These are phyloP conservation scores for Lachnellula willkommii DNA, from an alignment of 2,329 filamentous ascomycete species.

Conservation along the genomic window DNA sequence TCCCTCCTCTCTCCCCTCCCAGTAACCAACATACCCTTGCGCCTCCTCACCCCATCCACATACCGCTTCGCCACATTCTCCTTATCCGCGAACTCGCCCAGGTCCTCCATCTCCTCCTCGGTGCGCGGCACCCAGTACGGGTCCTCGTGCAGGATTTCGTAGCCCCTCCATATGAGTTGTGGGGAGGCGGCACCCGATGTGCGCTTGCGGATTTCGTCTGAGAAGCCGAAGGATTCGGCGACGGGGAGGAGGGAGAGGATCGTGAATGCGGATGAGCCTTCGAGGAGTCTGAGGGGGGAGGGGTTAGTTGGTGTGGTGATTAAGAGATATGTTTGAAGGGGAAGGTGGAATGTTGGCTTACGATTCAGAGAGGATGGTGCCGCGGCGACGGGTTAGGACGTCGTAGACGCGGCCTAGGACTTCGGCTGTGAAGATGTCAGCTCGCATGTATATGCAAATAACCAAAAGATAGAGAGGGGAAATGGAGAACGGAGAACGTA, in stretches of 20 bases:
- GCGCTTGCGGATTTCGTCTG: slow-evolving; percentile 91
- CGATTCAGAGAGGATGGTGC: slow-evolving; percentile 80
- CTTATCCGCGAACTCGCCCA: slow-evolving; percentile 86
- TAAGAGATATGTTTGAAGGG: too few species aligned
- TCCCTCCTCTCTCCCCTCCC: slow-evolving; percentile 70
- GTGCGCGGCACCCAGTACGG: slow-evolving; percentile 97
- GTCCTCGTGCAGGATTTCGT: slow-evolving; percentile 89
- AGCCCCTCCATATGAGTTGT: slow-evolving; percentile 89
- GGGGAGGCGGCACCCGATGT: slow-evolving; percentile 87
- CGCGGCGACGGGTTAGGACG: slow-evolving; percentile 90
- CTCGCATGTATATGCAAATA: background rate
- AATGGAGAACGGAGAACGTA: slow-evolving; percentile 37
- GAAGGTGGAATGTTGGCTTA: too few species aligned
- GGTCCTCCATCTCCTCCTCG: slow-evolving; percentile 91
- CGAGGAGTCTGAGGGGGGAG: slow-evolving; percentile 60
- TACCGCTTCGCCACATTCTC: slow-evolving; percentile 97
- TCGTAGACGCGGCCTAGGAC: slow-evolving; percentile 93
- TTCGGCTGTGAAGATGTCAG: slow-evolving; percentile 52
- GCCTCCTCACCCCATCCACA: slow-evolving; percentile 79
- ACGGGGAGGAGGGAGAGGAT: slow-evolving; percentile 85
- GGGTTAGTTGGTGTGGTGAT: too few species aligned
- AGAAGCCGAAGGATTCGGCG: slow-evolving; percentile 92
- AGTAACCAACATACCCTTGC: slow-evolving; percentile 84
- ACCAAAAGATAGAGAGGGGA: background rate
- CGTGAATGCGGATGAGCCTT: slow-evolving; percentile 94